Conservation (phyloP, 176 grass and related monocot species). For the Chrysopogon serrulatus region DNA sequence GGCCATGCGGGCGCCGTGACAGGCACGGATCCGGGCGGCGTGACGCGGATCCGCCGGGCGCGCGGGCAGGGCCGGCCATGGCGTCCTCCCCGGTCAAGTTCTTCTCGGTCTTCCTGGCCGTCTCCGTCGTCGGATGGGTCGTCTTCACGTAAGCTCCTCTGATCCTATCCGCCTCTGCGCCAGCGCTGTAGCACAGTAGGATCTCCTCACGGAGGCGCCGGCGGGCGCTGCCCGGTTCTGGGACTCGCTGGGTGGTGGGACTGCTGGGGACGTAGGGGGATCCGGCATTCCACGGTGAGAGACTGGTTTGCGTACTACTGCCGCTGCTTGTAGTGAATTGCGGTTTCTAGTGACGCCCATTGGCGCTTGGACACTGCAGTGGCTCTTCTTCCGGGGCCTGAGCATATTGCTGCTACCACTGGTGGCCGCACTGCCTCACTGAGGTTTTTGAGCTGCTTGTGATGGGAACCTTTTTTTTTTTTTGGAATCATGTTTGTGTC, state of each 20-base stretch:
- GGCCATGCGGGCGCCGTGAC: constrained; percentile 5
- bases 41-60: constrained; percentile 35
- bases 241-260: not conserved
- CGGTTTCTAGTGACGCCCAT: not conserved
- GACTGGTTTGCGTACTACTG: not conserved
- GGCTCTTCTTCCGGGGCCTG: not conserved
- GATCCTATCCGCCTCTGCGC: not conserved
- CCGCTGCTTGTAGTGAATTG: not conserved
- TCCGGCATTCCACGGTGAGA: not conserved
- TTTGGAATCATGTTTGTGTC: not conserved
- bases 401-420: not conserved
- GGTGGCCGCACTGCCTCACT: too few relatives aligned
- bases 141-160: constrained; percentile 69
- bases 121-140: constrained; percentile 88
- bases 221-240: too few relatives aligned
- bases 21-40: constrained; percentile 42
- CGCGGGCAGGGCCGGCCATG: constrained; percentile 36
- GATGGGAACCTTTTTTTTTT: not conserved
- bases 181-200: not conserved
- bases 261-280: not conserved
- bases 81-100: constrained; percentile 99
- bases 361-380: not conserved
- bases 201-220: constrained; percentile 15
- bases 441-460: not conserved
- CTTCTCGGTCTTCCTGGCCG: constrained; percentile 81